Percentiles rank a stretch among this genome's conserved stretches.
Evolutionary conservation across 352 stramenopile genomes (phyloP).

Genomic region (Phytophthora syringae): DNA sequence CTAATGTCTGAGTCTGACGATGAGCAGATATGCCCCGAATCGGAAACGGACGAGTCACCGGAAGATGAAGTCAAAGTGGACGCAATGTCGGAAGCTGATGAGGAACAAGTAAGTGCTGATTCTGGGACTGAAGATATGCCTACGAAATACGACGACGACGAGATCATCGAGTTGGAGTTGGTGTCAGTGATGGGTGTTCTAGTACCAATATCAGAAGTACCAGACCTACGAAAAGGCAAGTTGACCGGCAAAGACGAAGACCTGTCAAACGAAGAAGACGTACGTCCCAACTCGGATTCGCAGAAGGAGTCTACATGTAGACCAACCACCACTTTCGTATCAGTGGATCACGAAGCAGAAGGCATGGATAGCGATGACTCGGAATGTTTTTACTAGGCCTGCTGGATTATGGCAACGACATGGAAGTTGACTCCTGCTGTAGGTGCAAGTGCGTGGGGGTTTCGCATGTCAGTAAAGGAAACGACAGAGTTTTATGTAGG

Average conservation of each 20-base stretch:
- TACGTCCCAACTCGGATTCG: not conserved
- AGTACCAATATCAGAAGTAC: not conserved
- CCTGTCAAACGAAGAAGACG: not conserved
- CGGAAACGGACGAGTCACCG: not conserved
- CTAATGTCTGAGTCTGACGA: not conserved
- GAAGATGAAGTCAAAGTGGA: not conserved
- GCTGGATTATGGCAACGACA: too few species aligned
- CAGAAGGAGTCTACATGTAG: not conserved
- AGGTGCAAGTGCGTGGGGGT: too few species aligned
- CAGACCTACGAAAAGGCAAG: not conserved
- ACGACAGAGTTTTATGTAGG: too few species aligned
- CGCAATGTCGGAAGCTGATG: not conserved
- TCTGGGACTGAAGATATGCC: not conserved
- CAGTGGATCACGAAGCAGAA: not conserved
- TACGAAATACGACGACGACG: not conserved
- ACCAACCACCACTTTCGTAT: not conserved
- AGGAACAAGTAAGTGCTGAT: not conserved
- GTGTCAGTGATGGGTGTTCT: not conserved
- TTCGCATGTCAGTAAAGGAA: too few species aligned
- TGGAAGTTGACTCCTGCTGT: too few species aligned
- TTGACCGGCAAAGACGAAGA: not conserved
- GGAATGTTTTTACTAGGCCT: not conserved
- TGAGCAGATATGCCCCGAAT: not conserved
- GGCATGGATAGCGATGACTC: not conserved
- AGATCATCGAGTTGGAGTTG: not conserved